Evolutionary conservation across 306 rosid species (phyloP), one percentile per base, ranked within the genome.

Genomic region (Dryas drummondii): DNA sequence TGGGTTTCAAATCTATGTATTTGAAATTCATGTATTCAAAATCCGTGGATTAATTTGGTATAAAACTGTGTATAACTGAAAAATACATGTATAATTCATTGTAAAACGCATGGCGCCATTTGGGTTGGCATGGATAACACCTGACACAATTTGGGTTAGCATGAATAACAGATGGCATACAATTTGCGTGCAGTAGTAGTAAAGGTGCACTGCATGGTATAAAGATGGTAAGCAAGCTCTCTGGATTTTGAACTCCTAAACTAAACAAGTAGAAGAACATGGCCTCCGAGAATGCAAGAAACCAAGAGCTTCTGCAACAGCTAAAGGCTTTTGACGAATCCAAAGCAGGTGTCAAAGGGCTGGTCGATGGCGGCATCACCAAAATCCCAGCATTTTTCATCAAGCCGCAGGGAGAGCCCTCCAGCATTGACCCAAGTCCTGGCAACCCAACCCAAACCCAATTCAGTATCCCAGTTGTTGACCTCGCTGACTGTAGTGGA

Each of bases 381-480:
- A 22, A 22, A 22, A 22, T 22, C 22, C 22, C 22, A 22, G 22
- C 22, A 22, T 22, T 22, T n/a, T 65, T 65, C 51, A 7, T 65
- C 19, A 9, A 7, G 16, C 46, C 46, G 16, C 19, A 1, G 3
- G 45, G 13, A 32, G 17, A 27, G 8, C 22, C 0, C 55, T 6
- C 54, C 32, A 22, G 22, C 22, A 22, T 22, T 22, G 55, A 16
- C 37, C 11, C 70, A 65, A 16, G 40, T 45, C 44, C 52, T 37
- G 6, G 37, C 27, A 27, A 65, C 16, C 71, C 59, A 77, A 2
- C 9, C 11, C 14, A 27, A 50, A 37, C 58, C 59, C 46, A 68
- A 3, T 65, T 80, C 37, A 32, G 73, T 8, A 70, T 80, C 27
- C 83, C 83, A 0, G 49, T 71, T 5, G 48, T 80, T 60, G 84